These are phyloP conservation scores for Halenospora varia DNA, from an alignment of 495 filamentous ascomycete species.

Conservation along the genomic window DNA sequence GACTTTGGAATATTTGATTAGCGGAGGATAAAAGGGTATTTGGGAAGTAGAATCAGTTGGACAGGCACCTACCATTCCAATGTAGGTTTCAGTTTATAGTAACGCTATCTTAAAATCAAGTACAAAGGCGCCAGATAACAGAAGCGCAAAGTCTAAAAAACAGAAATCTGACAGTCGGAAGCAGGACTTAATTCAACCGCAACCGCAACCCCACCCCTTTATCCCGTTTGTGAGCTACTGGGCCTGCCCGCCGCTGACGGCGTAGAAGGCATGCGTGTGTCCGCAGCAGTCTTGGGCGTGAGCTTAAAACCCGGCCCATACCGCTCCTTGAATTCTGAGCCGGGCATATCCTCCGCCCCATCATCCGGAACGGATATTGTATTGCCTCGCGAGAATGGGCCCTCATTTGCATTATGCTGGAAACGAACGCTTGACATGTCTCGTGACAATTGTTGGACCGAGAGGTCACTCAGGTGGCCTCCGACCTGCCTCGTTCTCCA, in stretches of 20 bases:
- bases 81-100: no score
- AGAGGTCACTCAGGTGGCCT: slow-evolving; percentile 33
- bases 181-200: not conserved
- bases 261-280: slow-evolving; percentile 9
- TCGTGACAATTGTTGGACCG: slow-evolving; percentile 36
- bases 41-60: no score
- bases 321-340: slow-evolving; percentile 30
- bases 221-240: slow-evolving; percentile 7
- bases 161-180: slow-evolving; percentile 1
- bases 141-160: not conserved
- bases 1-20: no score
- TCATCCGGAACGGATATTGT: slow-evolving; percentile 7
- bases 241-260: slow-evolving; percentile 5
- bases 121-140: not conserved
- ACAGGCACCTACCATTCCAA: no score
- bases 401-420: slow-evolving; percentile 12
- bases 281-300: slow-evolving; percentile 3
- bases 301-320: slow-evolving; percentile 35
- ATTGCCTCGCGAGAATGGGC: slow-evolving; percentile 13
- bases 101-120: not conserved
- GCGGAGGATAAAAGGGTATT: no score
- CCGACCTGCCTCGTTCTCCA: slow-evolving; percentile 40
- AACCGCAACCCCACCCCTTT: slow-evolving; percentile 8
- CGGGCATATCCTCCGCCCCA: slow-evolving; percentile 8
- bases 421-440: slow-evolving; percentile 30